Base-by-base conservation (phyloP, 306 rosid genomes). In the Cucurbita moschata region DNA sequence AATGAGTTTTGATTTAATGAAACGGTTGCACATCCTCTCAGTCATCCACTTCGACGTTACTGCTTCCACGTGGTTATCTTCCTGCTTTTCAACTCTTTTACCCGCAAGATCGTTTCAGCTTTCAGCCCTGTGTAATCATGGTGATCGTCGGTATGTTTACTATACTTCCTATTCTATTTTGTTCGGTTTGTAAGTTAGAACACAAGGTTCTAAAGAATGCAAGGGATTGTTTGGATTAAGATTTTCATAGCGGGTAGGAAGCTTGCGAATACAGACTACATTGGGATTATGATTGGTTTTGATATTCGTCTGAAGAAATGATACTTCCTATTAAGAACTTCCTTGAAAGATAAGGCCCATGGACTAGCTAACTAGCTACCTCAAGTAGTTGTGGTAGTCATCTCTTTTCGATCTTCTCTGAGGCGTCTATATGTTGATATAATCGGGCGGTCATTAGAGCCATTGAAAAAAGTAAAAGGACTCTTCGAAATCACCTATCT, bases 1-100 rank as follows among this genome's bases (percentile, higher is more conserved):
- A 85, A 88, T 10, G 97, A 90, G 72, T 85, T 89, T 76, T 60
- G 72, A 59, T 39, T 30, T 44, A 44, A 40, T 57, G 68, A 30
- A 35, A 51, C 5, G 52, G 35, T 37, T 38, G 49, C 23, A 14
- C 39, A 5, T 37, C 49, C 47, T 63, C 47, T 63, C 50, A 39
- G 26, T 63, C 40, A 35, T 63, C 50, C 50, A 14, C 35, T 30
- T 30, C 35, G 35, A 30, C 35, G 3, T 30, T 30, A 30, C 35
- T 30, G 35, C 49, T 39, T 63, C 50, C 16, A 42, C 42, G n/a
- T 10, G 5, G 7, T 9, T 35, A 35, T 61, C 67, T 35, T 65
- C 10, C 51, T 67, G 39, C 37, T 65, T 30, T 43, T 65, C 71
- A 65, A 43, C 38, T 65, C 7, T 65, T 10, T 65, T 65, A 65